Conservation (phyloP, 2,329 filamentous ascomycete species). For the Nemania diffusa region DNA sequence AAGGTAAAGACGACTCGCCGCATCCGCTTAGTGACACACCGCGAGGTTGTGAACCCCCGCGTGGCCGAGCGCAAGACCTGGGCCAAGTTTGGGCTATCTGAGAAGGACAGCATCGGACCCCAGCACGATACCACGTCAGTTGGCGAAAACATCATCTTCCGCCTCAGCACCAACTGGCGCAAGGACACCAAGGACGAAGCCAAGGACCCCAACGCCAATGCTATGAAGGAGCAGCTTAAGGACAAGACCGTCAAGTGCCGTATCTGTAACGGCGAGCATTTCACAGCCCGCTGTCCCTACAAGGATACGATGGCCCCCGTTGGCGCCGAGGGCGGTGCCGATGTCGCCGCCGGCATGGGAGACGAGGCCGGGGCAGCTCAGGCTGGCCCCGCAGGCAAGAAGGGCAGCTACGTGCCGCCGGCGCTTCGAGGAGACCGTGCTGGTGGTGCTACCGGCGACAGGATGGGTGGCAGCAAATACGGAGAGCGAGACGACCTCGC, state of each 20-base stretch:
- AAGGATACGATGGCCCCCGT: constrained; percentile 99
- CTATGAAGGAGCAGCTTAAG: constrained; percentile 85
- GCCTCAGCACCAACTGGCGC: constrained; percentile 93
- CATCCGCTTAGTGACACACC: constrained; percentile 90
- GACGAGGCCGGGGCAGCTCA: constrained; percentile 60
- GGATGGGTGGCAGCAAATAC: constrained; percentile 87
- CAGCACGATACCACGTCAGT: constrained; percentile 90
- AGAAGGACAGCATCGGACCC: constrained; percentile 84
- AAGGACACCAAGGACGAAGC: constrained; percentile 85
- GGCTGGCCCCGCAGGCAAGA: constrained; percentile 68
- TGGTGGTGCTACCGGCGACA: constrained; percentile 73
- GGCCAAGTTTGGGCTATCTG: constrained; percentile 91
- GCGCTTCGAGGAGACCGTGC: constrained; percentile 80
- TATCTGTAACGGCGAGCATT: constrained; percentile 99
- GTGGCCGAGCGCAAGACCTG: constrained; percentile 94
- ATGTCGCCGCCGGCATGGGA: constrained; percentile 65
- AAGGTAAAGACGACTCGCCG: constrained; percentile 98
- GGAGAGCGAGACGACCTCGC: constrained; percentile 94
- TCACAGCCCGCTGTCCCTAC: constrained; percentile 98
- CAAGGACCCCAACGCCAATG: constrained; percentile 77
- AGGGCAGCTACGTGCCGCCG: constrained; percentile 91
- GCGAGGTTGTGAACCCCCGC: constrained; percentile 93
- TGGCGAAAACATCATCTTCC: constrained; percentile 98
- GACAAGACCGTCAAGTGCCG: constrained; percentile 99
- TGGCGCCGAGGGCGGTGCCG: constrained; percentile 64